Base-by-base conservation (phyloP, 345 rosid species). In the Arabis hirsuta region DNA sequence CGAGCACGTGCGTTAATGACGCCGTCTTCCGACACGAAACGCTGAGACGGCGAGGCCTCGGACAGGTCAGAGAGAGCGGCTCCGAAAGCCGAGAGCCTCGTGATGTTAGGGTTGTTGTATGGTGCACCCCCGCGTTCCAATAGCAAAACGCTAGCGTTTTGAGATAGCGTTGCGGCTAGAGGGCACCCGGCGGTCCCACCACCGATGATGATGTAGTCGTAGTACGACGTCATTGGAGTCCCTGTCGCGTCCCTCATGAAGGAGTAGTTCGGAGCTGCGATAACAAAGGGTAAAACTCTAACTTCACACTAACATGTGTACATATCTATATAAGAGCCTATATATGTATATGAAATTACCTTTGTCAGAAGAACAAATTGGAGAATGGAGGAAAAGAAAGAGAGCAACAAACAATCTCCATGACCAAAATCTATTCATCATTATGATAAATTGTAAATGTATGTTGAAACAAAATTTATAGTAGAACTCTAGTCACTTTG, bases 151-250 rank as follows among this genome's bases (percentile, higher is more conserved):
- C 71, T 72, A 13, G 87, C 84, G 34, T 79, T 80, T 65, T 73
- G 77, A 2, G 96, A 90, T 1, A 88, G 81, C 47, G 91, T 88
- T 24, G 96, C 91, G 4, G 96, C 96, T 43, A 90, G 64, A 0
- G 96, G 91, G 60, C 96, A 90, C 2, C 94, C 96, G 2, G 94
- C 84, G 6, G 96, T 90, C 19, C 96, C 96, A 3, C 96, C 94
- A 3, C 96, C 96, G 32, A 90, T 67, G 20, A 90, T 72, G 26
- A 90, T 88, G 82, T 90, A 90, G 75, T 78, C 81, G 55, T 61
- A 78, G 62, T 65, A 77, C 51, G 79, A 59, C 6, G 77, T 59
- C 36, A 24, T 9, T 3, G 96, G 88, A 4, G 89, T 85, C 44
- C 70, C 72, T 11, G 72, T 71, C 59, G 95, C 92, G 32, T 85